Evolutionary conservation across 768 basidiomycete genomes (phyloP).

Genomic region (Suillus hirtellus): DNA sequence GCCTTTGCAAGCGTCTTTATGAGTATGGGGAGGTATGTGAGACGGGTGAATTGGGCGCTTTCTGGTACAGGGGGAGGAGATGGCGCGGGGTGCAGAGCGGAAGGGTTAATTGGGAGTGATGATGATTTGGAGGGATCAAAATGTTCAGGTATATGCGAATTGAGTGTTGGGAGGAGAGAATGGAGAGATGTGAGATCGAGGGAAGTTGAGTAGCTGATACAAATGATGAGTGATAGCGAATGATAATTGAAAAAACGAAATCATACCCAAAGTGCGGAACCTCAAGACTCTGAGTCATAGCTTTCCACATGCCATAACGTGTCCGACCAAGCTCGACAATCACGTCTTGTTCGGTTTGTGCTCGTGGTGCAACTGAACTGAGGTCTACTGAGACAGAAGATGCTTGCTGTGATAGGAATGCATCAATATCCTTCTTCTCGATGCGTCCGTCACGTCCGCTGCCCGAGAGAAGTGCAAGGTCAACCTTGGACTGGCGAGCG

Average conservation of each 20-base stretch:
- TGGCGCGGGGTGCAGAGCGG: slow-evolving; percentile 41
- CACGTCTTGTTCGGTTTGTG: slow-evolving; percentile 40
- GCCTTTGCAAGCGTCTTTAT: slow-evolving; percentile 79
- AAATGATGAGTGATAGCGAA: slow-evolving; percentile 10
- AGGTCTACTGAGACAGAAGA: background rate
- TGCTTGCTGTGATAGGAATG: slow-evolving; percentile 40
- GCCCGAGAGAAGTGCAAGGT: slow-evolving; percentile 62
- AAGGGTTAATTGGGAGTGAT: slow-evolving; percentile 38
- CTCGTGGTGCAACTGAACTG: background rate
- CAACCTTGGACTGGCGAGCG: slow-evolving; percentile 64
- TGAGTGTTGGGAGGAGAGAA: slow-evolving; percentile 60
- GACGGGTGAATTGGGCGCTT: slow-evolving; percentile 55
- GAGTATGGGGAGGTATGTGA: slow-evolving; percentile 84
- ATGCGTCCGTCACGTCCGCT: slow-evolving; percentile 76
- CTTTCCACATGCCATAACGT: slow-evolving; percentile 85
- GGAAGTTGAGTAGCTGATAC: slow-evolving; percentile 64
- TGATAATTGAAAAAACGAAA: background rate
- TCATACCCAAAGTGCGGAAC: slow-evolving; percentile 82
- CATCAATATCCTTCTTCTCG: slow-evolving; percentile 73
- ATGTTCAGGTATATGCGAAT: slow-evolving; percentile 65
- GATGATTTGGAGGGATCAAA: slow-evolving; percentile 44
- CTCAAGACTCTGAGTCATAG: slow-evolving; percentile 85
- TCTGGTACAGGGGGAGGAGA: slow-evolving; percentile 45
- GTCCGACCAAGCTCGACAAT: slow-evolving; percentile 76
- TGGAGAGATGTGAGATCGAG: slow-evolving; percentile 75